These are phyloP conservation scores for Ceratobasidium sp. DNA, from an alignment of 1,284 basidiomycete genomes.

Conservation along the genomic window DNA sequence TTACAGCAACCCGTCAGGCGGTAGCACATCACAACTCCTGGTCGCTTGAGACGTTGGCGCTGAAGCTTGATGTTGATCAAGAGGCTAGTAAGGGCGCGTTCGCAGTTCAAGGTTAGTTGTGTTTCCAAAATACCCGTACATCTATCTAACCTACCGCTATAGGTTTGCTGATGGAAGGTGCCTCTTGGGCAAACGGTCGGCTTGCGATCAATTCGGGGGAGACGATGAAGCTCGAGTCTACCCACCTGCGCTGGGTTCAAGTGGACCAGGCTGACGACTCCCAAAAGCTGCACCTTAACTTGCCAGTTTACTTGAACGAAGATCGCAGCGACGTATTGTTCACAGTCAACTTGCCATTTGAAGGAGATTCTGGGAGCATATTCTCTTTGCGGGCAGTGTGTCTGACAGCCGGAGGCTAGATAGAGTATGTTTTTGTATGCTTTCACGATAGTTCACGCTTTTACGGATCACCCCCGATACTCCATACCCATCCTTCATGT, in stretches of 20 bases:
- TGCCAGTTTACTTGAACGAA: conserved; percentile 93
- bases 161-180: conserved; percentile 89
- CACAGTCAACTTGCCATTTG: conserved; percentile 84
- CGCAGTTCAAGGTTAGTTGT: conserved; percentile 42
- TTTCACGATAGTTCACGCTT: conserved; percentile 9
- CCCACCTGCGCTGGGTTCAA: conserved; percentile 89
- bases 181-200: conserved; percentile 75
- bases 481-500: conserved; percentile 36
- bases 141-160: conserved; percentile 60
- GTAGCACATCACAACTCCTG: conserved; percentile 91
- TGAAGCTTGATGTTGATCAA: conserved; percentile 84
- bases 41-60: conserved; percentile 89
- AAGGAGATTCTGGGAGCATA: conserved; percentile 71
- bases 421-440: background rate
- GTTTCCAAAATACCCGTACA: no score
- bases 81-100: conserved; percentile 56
- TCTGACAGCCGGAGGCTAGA: conserved; percentile 77
- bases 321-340: conserved; percentile 93
- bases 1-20: conserved; percentile 93
- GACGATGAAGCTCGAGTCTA: conserved; percentile 78
- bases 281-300: conserved; percentile 66
- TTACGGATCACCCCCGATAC: background rate
- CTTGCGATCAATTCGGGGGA: conserved; percentile 87
- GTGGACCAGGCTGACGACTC: conserved; percentile 54
- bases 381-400: conserved; percentile 86